Conservation (phyloP, 768 basidiomycete species). For the Mrakia blollopis region DNA sequence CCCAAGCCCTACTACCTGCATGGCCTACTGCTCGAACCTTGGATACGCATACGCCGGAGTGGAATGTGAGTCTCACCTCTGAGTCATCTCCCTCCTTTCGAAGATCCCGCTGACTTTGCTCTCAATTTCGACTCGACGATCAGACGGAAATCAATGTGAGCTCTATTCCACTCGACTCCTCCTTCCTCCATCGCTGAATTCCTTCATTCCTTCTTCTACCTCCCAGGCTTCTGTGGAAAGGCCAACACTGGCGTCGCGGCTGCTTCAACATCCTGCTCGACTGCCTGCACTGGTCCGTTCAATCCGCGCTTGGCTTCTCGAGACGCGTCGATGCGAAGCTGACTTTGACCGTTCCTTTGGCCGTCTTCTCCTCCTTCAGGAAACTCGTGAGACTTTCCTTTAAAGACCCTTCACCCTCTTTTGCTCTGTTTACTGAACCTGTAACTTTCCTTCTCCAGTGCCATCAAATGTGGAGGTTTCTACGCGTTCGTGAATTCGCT, state of each 20-base stretch:
- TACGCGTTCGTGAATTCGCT: neutral
- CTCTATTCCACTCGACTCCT: neutral
- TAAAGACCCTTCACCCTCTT: no score
- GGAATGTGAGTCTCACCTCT: neutral
- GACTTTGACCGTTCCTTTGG: neutral
- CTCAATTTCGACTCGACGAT: no score
- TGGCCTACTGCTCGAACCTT: constrained; percentile 3
- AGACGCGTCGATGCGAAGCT: neutral
- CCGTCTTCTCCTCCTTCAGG: neutral
- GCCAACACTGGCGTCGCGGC: constrained; percentile 11
- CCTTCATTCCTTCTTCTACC: neutral
- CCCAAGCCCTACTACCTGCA: neutral
- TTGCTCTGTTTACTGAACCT: no score
- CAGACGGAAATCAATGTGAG: neutral
- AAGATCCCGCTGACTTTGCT: neutral
- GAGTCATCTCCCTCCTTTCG: neutral
- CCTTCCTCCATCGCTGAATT: no score
- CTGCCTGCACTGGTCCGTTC: neutral
- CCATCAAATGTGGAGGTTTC: neutral
- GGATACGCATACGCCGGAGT: constrained; percentile 23
- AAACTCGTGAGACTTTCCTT: neutral
- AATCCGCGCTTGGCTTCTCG: neutral
- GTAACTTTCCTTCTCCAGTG: neutral
- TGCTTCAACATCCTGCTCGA: neutral
- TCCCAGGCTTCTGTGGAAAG: constrained; percentile 30